These are phyloP conservation scores for Erythrobasidium hasegawianum DNA, from an alignment of 1,284 basidiomycete genomes.

Conservation along the genomic window DNA sequence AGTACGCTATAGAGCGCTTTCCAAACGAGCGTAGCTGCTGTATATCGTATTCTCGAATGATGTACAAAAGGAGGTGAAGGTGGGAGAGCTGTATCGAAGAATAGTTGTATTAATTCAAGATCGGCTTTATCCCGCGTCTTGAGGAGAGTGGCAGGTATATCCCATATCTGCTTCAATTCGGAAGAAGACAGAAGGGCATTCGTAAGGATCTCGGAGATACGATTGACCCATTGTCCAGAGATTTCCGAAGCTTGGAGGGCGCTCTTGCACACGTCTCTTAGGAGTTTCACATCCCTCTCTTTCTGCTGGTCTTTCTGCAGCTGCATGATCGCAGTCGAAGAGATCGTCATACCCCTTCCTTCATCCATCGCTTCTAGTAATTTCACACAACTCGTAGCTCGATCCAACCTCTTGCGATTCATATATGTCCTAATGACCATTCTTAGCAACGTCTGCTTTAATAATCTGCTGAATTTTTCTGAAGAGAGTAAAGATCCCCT, in stretches of 20 bases:
- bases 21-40: not conserved
- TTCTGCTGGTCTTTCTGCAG: not conserved
- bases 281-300: not conserved
- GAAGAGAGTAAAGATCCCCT: not conserved
- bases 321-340: not conserved
- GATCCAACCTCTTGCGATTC: not conserved
- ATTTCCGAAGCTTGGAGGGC: not conserved
- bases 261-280: not conserved
- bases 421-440: not conserved
- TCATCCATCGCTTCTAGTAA: not conserved
- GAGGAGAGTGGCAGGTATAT: not conserved
- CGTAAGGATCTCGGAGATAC: not conserved
- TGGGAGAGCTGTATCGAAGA: conserved; percentile 5
- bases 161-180: not conserved
- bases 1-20: not conserved
- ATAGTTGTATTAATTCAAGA: not conserved
- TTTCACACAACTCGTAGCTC: not conserved
- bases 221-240: not conserved
- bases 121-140: not conserved
- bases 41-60: not conserved
- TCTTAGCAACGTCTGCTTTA: conserved; percentile 16
- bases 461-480: conserved; percentile 2
- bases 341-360: no score
- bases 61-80: not conserved
- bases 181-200: not conserved